These are phyloP conservation scores for Tolypocladium pustulatum DNA, from an alignment of 2,329 filamentous ascomycete genomes.

Conservation along the genomic window DNA sequence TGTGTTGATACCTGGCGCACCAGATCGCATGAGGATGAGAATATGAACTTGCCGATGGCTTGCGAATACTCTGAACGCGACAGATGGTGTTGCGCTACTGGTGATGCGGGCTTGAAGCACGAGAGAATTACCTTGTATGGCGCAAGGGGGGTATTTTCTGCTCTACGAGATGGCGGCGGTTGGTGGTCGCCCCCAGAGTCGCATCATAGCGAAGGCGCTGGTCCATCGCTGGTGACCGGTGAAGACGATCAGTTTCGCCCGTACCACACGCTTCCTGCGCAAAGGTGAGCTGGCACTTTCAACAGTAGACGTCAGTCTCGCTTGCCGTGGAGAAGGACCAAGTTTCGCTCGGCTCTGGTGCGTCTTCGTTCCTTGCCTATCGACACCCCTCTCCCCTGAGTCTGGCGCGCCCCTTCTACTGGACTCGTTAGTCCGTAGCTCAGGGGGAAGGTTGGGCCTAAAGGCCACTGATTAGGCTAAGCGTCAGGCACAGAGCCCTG, in stretches of 20 bases:
- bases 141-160: background rate
- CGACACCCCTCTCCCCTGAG: background rate
- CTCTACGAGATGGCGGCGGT: background rate
- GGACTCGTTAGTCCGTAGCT: background rate
- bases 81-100: background rate
- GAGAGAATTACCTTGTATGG: background rate
- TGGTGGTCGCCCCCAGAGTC: too few relatives aligned
- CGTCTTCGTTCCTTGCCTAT: background rate
- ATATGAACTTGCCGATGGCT: background rate
- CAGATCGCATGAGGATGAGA: background rate
- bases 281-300: background rate
- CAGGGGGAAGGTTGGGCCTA: background rate
- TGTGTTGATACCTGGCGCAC: background rate
- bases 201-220: background rate
- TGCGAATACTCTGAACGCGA: too few relatives aligned
- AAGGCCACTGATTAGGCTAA: conserved; percentile 13
- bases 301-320: background rate
- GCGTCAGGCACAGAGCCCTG: conserved; percentile 25
- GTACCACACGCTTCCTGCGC: background rate
- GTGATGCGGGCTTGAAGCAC: background rate
- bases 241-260: background rate
- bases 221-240: background rate
- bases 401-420: background rate
- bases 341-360: background rate
- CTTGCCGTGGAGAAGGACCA: background rate